phyloP scores from a whole-genome alignment of 2,329 filamentous ascomycete species.

The Septoria petroselini region DNA sequence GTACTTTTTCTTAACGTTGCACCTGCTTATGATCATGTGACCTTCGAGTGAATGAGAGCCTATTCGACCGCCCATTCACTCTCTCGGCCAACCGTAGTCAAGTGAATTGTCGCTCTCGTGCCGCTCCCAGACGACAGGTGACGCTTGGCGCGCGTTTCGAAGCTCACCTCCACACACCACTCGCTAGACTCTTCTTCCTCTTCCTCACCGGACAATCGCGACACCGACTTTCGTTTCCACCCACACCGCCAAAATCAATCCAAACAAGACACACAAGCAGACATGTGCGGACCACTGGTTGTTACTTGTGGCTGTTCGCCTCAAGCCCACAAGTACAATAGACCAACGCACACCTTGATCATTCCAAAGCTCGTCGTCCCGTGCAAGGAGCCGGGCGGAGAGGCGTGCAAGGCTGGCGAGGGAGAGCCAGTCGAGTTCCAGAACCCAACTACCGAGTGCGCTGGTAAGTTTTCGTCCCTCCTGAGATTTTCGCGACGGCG shows the following conservation, averaged over 20 bases:
- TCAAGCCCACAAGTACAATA: background rate
- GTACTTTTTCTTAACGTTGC: no score
- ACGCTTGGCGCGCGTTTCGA: no score
- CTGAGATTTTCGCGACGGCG: background rate
- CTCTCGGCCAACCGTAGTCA: no score
- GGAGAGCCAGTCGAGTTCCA: constrained; percentile 6
- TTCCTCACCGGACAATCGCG: no score
- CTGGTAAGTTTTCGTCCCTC: constrained; percentile 5
- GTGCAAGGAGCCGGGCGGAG: constrained; percentile 1
- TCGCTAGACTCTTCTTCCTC: no score
- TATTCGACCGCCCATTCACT: no score
- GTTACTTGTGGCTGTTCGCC: constrained; percentile 5
- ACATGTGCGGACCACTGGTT: constrained; percentile 3
- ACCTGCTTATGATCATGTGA: no score
- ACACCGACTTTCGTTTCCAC: no score
- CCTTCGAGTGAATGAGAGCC: no score
- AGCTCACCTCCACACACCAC: no score
- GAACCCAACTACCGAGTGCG: constrained; percentile 11
- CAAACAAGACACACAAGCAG: background rate
- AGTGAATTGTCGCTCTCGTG: background rate
- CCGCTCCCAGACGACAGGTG: no score
- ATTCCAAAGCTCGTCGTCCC: constrained; percentile 4
- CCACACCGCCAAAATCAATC: no score
- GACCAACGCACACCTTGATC: constrained; percentile 1
- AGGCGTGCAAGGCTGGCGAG: constrained; percentile 5